These are phyloP conservation scores for Cladorrhinum samala DNA, from an alignment of 495 filamentous ascomycete species.

Conservation along the genomic window DNA sequence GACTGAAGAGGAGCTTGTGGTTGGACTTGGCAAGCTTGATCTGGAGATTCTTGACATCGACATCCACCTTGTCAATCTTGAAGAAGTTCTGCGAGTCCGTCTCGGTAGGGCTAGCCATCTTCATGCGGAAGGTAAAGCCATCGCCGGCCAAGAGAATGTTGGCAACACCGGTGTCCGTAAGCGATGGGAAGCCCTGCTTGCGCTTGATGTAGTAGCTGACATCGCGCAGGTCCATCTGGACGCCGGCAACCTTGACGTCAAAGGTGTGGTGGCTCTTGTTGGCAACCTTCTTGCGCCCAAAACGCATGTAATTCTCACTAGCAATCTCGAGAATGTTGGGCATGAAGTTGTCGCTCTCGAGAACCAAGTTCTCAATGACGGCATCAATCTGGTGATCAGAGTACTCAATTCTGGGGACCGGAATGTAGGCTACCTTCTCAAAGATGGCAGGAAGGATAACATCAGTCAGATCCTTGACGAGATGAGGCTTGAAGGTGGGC, in stretches of 20 bases:
- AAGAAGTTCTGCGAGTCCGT: conserved; percentile 76
- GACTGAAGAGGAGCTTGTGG: conserved; percentile 81
- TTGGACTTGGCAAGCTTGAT: conserved; percentile 91
- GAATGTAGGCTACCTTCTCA: conserved; percentile 85
- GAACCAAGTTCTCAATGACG: conserved; percentile 85
- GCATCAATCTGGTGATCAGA: conserved; percentile 79
- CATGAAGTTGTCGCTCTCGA: conserved; percentile 96
- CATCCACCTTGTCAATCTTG: conserved; percentile 84
- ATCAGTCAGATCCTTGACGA: conserved; percentile 80
- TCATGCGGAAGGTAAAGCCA: conserved; percentile 88
- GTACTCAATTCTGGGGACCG: conserved; percentile 90
- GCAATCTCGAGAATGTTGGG: conserved; percentile 89
- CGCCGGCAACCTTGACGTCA: conserved; percentile 77
- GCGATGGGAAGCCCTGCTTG: conserved; percentile 89
- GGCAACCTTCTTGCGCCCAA: conserved; percentile 71
- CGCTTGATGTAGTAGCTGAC: conserved; percentile 93
- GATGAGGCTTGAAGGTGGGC: conserved; percentile 81
- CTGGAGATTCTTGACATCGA: conserved; percentile 76
- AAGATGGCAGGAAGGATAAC: conserved; percentile 82
- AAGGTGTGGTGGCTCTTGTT: conserved; percentile 78
- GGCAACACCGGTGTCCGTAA: conserved; percentile 84
- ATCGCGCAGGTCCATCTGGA: conserved; percentile 83
- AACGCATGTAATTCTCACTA: conserved; percentile 92
- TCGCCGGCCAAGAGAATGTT: conserved; percentile 84
- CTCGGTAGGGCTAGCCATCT: conserved; percentile 73